Evolutionary conservation across 805 yeast genomes (phyloP), one percentile per base, ranked within the genome.

Genomic region (Metschnikowia bowlesiae): DNA sequence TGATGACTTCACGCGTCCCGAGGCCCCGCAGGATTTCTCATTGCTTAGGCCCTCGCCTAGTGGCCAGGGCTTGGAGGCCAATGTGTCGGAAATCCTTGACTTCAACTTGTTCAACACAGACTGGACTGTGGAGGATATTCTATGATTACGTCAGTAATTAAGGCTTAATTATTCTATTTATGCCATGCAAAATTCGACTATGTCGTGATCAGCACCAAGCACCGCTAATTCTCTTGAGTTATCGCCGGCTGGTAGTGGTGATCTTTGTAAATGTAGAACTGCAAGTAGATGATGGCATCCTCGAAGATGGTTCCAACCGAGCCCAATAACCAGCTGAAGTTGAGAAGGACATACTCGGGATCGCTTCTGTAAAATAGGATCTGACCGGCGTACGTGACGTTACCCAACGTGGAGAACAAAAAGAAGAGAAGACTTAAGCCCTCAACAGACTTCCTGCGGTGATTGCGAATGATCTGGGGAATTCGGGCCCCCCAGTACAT

Each of bases 391-490:
- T 85, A 87, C 4, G 92, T 83, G 54, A 86, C 61, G 64, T 87
- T 87, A 16, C 94, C 95, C 59, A 85, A 69, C 8, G 86, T 79
- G 31, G 91, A 84, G 55, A 86, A 82, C 56, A 87, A 66, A 69
- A 87, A 86, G 67, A 87, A 87, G 47, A 89, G 78, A 54, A 92
- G 79, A 49, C 96, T 85, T 59, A 94, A 84, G 1, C 98, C 98
- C 50, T 81, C 78, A 49, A 90, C 90, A 4, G 96, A 86, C 60
- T 84, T 82, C 56, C 96, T 80, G 43, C 73, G 73, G 64, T 83
- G 80, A 68, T 92, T 92, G 62, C 87, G 95, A 50, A 79, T 70
- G 48, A 92, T 86, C 67, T 92, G 99, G 0, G 99, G 99, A 59
- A 62, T 78, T 52, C 68, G 48, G 2, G 94, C 94, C 8, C 87